Percentiles rank a stretch among this genome's conserved stretches.
phyloP scores from a whole-genome alignment of 176 grass and related monocot species.

The Guadua angustifolia region DNA sequence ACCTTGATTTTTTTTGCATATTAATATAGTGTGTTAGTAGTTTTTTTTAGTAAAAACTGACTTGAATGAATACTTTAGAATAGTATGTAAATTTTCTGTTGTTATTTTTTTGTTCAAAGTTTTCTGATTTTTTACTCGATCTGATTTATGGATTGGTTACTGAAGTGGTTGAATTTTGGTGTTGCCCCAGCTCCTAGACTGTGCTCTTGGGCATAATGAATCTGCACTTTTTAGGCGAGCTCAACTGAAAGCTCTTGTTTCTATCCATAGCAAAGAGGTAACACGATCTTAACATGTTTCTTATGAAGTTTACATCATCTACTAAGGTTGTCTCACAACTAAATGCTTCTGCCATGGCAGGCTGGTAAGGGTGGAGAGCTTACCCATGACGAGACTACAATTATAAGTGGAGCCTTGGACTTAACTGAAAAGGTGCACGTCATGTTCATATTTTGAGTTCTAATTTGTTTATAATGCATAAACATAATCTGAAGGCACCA shows the following conservation, averaged over 20 bases:
- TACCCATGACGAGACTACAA: slow-evolving; percentile 99
- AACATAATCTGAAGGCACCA: slow-evolving; percentile 27
- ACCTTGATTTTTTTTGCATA: slow-evolving; percentile 19
- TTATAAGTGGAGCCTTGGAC: slow-evolving; percentile 98
- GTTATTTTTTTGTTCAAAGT: slow-evolving; percentile 9
- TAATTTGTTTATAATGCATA: slow-evolving; percentile 27
- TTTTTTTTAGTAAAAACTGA: slow-evolving; percentile 15
- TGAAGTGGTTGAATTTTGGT: slow-evolving; percentile 46
- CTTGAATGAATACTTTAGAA: slow-evolving; percentile 39
- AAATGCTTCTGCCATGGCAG: slow-evolving; percentile 55
- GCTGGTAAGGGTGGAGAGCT: slow-evolving; percentile 99
- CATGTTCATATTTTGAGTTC: slow-evolving; percentile 6
- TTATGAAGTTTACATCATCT: slow-evolving; percentile 18
- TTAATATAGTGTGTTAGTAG: neutral
- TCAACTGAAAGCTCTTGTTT: slow-evolving; percentile 94
- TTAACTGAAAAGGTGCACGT: slow-evolving; percentile 91
- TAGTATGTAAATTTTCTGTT: slow-evolving; percentile 5
- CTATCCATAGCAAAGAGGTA: slow-evolving; percentile 99
- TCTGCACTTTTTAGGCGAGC: slow-evolving; percentile 99
- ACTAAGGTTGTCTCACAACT: slow-evolving; percentile 18
- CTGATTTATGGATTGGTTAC: slow-evolving; percentile 21
- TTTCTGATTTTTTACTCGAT: slow-evolving; percentile 36
- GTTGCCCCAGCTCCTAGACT: slow-evolving; percentile 77
- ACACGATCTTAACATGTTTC: slow-evolving; percentile 26
- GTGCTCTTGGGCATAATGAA: slow-evolving; percentile 97